These are phyloP conservation scores for Trichoderma sp. DNA, from an alignment of 2,329 filamentous ascomycete genomes.

Conservation along the genomic window DNA sequence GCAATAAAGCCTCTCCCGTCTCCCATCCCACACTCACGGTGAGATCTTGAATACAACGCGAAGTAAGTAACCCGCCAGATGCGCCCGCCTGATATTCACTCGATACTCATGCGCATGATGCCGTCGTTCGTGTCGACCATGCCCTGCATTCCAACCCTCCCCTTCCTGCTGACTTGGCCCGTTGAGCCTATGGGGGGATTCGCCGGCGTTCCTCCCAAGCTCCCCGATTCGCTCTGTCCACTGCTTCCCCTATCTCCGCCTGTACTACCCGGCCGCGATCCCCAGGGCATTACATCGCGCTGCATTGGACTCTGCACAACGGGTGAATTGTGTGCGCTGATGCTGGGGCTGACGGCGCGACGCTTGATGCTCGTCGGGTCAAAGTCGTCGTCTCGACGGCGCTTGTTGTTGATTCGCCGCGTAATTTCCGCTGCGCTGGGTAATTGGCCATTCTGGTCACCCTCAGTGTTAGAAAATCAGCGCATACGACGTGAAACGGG, in stretches of 20 bases:
- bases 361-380: constrained; percentile 87
- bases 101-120: constrained; percentile 95
- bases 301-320: constrained; percentile 81
- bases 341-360: constrained; percentile 83
- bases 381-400: constrained; percentile 87
- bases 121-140: constrained; percentile 97
- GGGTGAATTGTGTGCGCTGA: constrained; percentile 88
- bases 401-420: constrained; percentile 73
- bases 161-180: constrained; percentile 53
- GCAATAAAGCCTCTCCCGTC: neutral
- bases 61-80: neutral
- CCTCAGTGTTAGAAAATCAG: neutral
- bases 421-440: constrained; percentile 72
- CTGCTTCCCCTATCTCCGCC: constrained; percentile 51
- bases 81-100: constrained; percentile 47
- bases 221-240: constrained; percentile 51
- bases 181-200: constrained; percentile 32
- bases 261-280: constrained; percentile 64
- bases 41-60: neutral
- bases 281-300: constrained; percentile 67
- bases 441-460: constrained; percentile 34
- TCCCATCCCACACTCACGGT: neutral
- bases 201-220: constrained; percentile 33
- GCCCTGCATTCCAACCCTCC: constrained; percentile 75
- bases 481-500: neutral